These are phyloP conservation scores for Ganoderma lingzhi DNA, from an alignment of 1,284 basidiomycete species.

Conservation along the genomic window DNA sequence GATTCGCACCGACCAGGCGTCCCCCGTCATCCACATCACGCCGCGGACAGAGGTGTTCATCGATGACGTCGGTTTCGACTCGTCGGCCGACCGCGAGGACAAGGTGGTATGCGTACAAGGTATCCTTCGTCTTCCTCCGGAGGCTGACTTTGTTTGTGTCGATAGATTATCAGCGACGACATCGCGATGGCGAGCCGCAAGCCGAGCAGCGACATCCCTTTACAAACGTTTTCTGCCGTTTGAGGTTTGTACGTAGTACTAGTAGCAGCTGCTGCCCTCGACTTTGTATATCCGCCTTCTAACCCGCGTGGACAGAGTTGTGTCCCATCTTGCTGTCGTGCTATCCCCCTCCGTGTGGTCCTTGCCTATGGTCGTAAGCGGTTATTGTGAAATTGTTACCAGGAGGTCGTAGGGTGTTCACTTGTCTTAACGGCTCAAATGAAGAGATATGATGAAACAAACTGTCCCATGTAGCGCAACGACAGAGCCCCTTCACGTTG, in stretches of 20 bases:
- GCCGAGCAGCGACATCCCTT: constrained; percentile 5
- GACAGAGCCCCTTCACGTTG: too few species aligned
- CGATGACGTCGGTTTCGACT: constrained; percentile 2
- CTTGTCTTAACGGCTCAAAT: too few species aligned
- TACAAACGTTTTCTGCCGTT: constrained; percentile 12
- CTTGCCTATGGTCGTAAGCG: too few species aligned
- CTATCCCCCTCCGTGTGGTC: too few species aligned
- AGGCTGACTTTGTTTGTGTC: neutral
- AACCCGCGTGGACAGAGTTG: too few species aligned
- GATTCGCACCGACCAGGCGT: neutral
- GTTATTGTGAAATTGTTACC: too few species aligned
- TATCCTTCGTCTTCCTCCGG: neutral
- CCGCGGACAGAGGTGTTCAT: constrained; percentile 15
- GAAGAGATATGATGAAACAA: too few species aligned
- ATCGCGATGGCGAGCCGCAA: constrained; percentile 16
- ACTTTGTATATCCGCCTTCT: too few species aligned
- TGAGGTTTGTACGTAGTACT: neutral
- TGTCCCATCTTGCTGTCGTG: too few species aligned
- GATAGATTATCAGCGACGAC: constrained; percentile 8
- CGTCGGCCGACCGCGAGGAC: constrained; percentile 2
- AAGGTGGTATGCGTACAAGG: constrained; percentile 7
- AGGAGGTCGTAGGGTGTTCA: too few species aligned
- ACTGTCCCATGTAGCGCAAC: too few species aligned
- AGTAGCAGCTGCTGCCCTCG: too few species aligned
- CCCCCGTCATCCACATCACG: constrained; percentile 16